Base-by-base conservation (phyloP, 768 basidiomycete genomes). In the Lentinula lateritia region DNA sequence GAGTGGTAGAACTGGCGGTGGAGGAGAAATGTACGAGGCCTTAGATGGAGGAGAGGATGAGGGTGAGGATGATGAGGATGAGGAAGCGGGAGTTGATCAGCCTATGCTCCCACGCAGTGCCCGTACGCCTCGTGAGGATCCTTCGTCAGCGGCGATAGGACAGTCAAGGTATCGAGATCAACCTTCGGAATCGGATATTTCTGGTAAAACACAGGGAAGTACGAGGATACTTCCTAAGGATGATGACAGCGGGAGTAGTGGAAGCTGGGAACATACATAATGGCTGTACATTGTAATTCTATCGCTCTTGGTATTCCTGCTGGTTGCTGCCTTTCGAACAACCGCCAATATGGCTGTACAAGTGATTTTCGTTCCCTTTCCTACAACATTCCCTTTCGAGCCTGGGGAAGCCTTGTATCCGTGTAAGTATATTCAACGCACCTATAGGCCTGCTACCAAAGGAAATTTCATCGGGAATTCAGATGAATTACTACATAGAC, bases 11-110 rank as follows among this genome's bases (percentile, higher is more conserved):
- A 75, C 80, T 41, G 46, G 46, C 9, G 18, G 9, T 20, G 20
- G 46, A 12, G 80, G 87, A 55, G 96, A 98, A 74, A 71, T 99
- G 64, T 98, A 98, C 68, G 95, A 98, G 72, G 95, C 96, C 15
- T 98, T 98, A 73, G 94, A 93, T 41, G 93, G 93, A 69, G 81
- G 87, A 32, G 89, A 88, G 35, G 94, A 93, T 62, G 43, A 48
- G 9, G 55, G 38, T 6, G 34, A 6, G 54, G 90, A 92, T 50
- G 89, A 88, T 15, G 87, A 50, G 9, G 39, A 32, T 43, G 28
- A 56, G 5, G 55, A 56, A 18, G 58, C 89, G 61, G 84, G 76
- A 16, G 84, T 90, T 67, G 93, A 95, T 69, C 80, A 81, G 63
- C 86, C 87, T 0, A 83, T 82, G 41, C 75, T 95, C 52, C 79